Conservation (phyloP, 208 protist genomes). For the Pavlovales sp. region DNA sequence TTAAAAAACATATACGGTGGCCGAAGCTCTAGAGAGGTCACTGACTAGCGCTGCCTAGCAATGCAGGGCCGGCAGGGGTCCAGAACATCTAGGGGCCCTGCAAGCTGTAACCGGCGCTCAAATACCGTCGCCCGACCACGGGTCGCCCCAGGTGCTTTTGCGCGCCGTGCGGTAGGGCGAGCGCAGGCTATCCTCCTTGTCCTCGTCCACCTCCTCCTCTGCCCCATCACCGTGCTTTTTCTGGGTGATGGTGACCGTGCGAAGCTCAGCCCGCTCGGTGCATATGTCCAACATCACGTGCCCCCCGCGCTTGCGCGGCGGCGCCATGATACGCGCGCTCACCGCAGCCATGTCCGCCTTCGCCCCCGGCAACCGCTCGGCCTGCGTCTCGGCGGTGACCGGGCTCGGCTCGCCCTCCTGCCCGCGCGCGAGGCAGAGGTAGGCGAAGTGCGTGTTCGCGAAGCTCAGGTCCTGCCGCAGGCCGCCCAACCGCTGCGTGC, state of each 20-base stretch:
- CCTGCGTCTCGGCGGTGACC: background rate
- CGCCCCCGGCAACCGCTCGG: too few relatives aligned
- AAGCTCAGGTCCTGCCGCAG: background rate
- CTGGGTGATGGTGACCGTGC: background rate
- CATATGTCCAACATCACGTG: background rate
- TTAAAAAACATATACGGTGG: too few relatives aligned
- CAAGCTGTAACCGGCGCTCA: too few relatives aligned
- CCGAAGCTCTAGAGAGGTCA: too few relatives aligned
- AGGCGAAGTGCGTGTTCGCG: background rate
- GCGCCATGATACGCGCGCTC: background rate
- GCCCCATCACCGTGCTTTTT: background rate
- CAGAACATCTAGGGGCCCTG: too few relatives aligned
- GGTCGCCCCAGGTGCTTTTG: background rate
- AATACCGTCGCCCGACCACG: too few relatives aligned
- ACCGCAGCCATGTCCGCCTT: background rate
- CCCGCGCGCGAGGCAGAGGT: background rate
- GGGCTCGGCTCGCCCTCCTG: background rate
- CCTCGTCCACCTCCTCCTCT: too few relatives aligned
- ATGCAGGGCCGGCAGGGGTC: too few relatives aligned
- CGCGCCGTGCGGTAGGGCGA: background rate
- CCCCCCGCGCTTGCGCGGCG: background rate
- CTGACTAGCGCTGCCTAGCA: too few relatives aligned
- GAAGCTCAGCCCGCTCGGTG: background rate
- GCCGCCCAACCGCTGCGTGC: too few relatives aligned
- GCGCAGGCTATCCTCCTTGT: too few relatives aligned